These are phyloP conservation scores for Xerocomellus amylosporus DNA, from an alignment of 768 basidiomycete species.

Conservation along the genomic window DNA sequence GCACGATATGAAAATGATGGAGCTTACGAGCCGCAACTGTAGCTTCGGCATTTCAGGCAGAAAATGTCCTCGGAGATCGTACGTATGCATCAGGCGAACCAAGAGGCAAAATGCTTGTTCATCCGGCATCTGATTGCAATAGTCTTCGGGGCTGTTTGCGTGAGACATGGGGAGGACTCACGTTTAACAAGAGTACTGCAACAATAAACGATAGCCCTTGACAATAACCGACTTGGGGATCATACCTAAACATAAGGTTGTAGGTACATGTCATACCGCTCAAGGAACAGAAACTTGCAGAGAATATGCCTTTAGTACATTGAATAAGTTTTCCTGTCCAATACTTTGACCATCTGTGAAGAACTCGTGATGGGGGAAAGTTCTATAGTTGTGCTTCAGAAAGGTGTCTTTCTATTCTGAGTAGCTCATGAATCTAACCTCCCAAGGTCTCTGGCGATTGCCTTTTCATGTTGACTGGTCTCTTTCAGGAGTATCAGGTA, in stretches of 20 bases:
- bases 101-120: slow-evolving; percentile 97
- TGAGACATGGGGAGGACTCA: slow-evolving; percentile 35
- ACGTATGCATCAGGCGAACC: slow-evolving; percentile 93
- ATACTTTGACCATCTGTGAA: slow-evolving; percentile 93
- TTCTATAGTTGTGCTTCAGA: slow-evolving; percentile 45
- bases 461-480: slow-evolving; percentile 86
- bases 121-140: slow-evolving; percentile 83
- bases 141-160: background rate
- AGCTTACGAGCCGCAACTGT: slow-evolving; percentile 80
- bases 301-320: slow-evolving; percentile 96
- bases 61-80: slow-evolving; percentile 94
- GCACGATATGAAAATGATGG: background rate
- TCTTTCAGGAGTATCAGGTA: slow-evolving; percentile 84
- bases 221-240: slow-evolving; percentile 94
- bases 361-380: slow-evolving; percentile 95
- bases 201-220: slow-evolving; percentile 97
- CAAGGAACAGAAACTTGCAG: slow-evolving; percentile 49
- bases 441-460: slow-evolving; percentile 89
- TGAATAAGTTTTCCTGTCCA: slow-evolving; percentile 96
- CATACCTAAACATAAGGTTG: slow-evolving; percentile 53
- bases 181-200: slow-evolving; percentile 88
- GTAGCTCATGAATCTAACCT: slow-evolving; percentile 42
- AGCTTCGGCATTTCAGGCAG: slow-evolving; percentile 99
- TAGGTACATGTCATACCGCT: background rate
- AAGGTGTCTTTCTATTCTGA: slow-evolving; percentile 1